Evolutionary conservation across 164 flowering plant species (phyloP).

Genomic region (Magnolia changhungtana): DNA sequence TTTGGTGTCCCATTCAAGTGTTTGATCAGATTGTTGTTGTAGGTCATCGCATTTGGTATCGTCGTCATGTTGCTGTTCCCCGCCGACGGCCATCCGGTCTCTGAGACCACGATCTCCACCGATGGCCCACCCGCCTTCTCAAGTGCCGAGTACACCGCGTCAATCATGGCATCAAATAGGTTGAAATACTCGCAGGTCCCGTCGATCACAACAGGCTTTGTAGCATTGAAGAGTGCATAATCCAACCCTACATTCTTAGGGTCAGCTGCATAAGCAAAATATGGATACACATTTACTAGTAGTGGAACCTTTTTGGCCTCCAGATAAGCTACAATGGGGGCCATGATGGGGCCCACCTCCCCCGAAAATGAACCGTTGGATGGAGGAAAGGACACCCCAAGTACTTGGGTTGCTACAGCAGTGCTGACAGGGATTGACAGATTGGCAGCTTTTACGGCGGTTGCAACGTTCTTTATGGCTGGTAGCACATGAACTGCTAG

Average conservation of each 20-base stretch:
- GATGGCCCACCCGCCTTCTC: constrained; percentile 12
- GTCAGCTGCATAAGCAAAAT: constrained; percentile 5
- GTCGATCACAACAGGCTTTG: not conserved
- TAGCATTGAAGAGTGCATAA: constrained; percentile 6
- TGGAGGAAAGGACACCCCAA: constrained; percentile 8
- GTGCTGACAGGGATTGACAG: not conserved
- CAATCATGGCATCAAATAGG: constrained; percentile 11
- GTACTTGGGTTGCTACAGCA: not conserved
- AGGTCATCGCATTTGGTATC: not conserved
- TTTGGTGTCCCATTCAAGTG: constrained; percentile 9
- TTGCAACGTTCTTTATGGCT: constrained; percentile 6
- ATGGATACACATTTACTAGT: constrained; percentile 5
- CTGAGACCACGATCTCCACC: constrained; percentile 6
- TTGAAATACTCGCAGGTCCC: not conserved
- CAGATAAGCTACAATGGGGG: not conserved
- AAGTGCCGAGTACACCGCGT: constrained; percentile 9
- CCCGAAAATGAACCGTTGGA: constrained; percentile 3
- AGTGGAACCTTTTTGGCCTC: not conserved
- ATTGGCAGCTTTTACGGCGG: constrained; percentile 6
- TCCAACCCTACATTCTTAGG: not conserved
- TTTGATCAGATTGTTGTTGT: not conserved
- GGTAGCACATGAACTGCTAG: not conserved
- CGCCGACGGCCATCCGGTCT: constrained; percentile 13
- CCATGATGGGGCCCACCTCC: not conserved
- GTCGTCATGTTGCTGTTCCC: constrained; percentile 5